These are phyloP conservation scores for Calonectria ilicicola DNA, from an alignment of 2,329 filamentous ascomycete genomes.

Conservation along the genomic window DNA sequence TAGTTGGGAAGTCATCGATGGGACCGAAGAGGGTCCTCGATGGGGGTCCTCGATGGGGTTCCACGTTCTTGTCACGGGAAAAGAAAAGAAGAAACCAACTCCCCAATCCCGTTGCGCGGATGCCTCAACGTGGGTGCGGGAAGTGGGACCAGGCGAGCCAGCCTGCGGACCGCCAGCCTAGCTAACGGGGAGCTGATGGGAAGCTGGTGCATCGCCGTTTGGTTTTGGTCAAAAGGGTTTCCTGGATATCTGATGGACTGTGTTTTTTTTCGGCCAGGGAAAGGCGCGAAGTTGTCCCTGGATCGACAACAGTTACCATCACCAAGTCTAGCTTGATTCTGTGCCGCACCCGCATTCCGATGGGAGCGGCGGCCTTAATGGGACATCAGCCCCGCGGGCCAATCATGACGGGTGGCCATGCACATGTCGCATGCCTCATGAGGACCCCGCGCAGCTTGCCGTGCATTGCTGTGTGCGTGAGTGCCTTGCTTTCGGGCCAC, in stretches of 20 bases:
- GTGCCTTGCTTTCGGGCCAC: conserved; percentile 1
- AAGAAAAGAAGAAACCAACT: conserved; percentile 1
- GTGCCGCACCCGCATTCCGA: neutral
- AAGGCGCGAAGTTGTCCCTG: neutral
- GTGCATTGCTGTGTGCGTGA: neutral
- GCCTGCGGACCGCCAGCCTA: neutral
- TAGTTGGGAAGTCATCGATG: neutral
- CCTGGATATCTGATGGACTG: neutral
- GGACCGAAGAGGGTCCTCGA: conserved; percentile 6
- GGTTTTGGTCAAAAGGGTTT: neutral
- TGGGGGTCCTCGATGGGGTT: conserved; percentile 4
- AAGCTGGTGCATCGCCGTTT: neutral
- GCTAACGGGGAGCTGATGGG: neutral
- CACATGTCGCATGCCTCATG: conserved; percentile 15
- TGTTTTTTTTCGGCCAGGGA: neutral
- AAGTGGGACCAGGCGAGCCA: conserved; percentile 19
- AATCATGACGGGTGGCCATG: conserved; percentile 11
- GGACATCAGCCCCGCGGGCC: neutral
- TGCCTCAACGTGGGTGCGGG: conserved; percentile 30
- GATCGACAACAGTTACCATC: neutral
- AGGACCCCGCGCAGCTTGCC: conserved; percentile 15
- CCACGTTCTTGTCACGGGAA: conserved; percentile 1
- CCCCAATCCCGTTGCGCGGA: conserved; percentile 22
- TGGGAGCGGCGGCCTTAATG: neutral
- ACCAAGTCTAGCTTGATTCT: neutral